Base-by-base conservation (phyloP, 192 early-diverging fungal genomes). In the Linnemannia elongata region DNA sequence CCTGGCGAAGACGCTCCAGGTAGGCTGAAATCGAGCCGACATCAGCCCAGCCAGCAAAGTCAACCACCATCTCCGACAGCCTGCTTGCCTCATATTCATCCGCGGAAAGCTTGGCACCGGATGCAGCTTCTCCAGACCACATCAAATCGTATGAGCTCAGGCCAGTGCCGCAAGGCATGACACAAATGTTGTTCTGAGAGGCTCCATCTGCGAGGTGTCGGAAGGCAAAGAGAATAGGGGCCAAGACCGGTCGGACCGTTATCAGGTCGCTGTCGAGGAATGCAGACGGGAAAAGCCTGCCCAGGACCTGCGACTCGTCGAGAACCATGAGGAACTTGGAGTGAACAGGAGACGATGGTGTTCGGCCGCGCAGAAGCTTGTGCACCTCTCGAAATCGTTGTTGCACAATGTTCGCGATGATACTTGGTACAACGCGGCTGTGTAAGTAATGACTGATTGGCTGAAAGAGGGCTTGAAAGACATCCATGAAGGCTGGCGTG, bases 241-340 rank as follows among this genome's bases (percentile, higher is more conserved):
- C 41, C 57, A 68, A 36, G 60, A 47, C 75, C 1, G 75, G 63
- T 7, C 18, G 60, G 15, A n/a, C 18, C 0, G 41, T 77, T 68
- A n/a, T 42, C 17, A 13, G 0, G 8, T 69, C 39, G 27, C 38
- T 22, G 27, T 68, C 75, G 38, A 68, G 6, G 41, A 76, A 77
- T 27, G 22, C 10, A 1, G 0, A 3, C 15, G 17, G 4, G 41
- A n/a, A 68, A 33, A 78, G 35, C 45, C 68, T 69, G 33, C 77
- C 27, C 20, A 78, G 71, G 7, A 55, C 0, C 15, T 80, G 78
- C 3, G 78, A 54, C 71, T 63, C 78, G 33, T 74, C 71, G 10
- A 80, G 55, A 72, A 80, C 22, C 41, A 80, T 0, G 1, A 80
- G 55, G 57, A 80, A 80, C 38, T 80, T 80, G 55, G 49, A 45